Base-by-base conservation (phyloP, 768 basidiomycete genomes). In the Leccinum boreale region DNA sequence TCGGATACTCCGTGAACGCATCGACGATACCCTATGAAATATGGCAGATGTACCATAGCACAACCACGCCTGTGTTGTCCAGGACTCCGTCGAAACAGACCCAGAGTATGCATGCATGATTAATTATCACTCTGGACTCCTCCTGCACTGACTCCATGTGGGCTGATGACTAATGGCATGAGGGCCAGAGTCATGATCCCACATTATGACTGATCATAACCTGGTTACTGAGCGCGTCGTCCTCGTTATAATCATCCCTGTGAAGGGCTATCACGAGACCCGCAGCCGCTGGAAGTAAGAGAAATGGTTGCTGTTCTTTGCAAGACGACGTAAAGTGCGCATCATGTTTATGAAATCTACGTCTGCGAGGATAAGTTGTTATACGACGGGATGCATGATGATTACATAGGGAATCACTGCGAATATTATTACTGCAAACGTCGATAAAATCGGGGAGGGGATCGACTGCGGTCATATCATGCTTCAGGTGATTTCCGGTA, bases 401-500 rank as follows among this genome's bases (percentile, higher is more conserved):
- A 42, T 10, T 19, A 42, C 19, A 44, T 42, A 11, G 10, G 4
- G 42, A 0, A 44, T 44, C 42, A 11, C 8, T 17, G 17, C 0
- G 1, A 39, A 39, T 39, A 39, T 17, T 39, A 12, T 17, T 39
- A 12, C n/a, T 44, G 19, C 11, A 19, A 44, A 44, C 42, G 19
- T 11, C 5, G 10, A 44, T 1, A 19, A 21, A 19, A 44, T 44
- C 11, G 5, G 42, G 39, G 39, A 11, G 39, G n/a, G 9, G 9
- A 31, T 9, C 17, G 39, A 42, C n/a, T 44, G 19, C 11, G 42
- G 5, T 44, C 42, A 26, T 5, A 28, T 24, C 28, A 65, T 11
- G 29, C 23, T 67, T 62, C 58, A 10, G n/a, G 26, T 19, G 52
- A 36, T 2, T 52, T 52, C 39, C 42, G 58, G 50, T 67, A 62